phyloP scores from a whole-genome alignment of 176 grass and related monocot genomes.

The Alopecurus myosuroides region DNA sequence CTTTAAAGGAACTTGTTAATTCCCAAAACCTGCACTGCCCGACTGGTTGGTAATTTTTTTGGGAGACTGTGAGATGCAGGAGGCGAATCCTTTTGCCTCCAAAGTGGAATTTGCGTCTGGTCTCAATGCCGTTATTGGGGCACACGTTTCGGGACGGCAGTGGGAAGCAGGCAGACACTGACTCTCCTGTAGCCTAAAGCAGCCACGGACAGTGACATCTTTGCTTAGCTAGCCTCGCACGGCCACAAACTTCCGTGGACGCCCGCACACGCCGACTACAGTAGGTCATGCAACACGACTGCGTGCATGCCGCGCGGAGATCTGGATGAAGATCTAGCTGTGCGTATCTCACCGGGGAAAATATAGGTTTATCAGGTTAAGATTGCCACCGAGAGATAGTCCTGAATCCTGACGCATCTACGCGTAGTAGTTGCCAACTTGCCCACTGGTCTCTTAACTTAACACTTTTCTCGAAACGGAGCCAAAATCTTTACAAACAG shows the following conservation, averaged over 20 bases:
- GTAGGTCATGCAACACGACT: neutral
- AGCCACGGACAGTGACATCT: constrained; percentile 22
- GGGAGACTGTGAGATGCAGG: neutral
- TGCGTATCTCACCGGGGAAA: neutral
- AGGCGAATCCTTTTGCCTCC: constrained; percentile 11
- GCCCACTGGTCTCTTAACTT: too few relatives aligned
- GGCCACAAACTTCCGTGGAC: constrained; percentile 11
- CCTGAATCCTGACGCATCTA: neutral
- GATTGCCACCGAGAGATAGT: neutral
- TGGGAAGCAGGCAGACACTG: constrained; percentile 45
- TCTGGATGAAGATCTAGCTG: neutral
- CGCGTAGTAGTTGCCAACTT: neutral
- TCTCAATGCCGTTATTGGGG: constrained; percentile 55
- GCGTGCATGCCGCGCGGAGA: neutral
- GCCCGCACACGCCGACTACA: constrained; percentile 1
- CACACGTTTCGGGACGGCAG: constrained; percentile 56
- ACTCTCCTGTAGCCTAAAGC: constrained; percentile 43
- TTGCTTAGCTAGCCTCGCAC: constrained; percentile 1
- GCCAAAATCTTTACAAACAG: neutral
- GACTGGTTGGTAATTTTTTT: neutral
- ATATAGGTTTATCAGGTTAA: neutral
- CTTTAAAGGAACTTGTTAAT: constrained; percentile 12
- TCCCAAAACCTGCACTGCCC: constrained; percentile 2
- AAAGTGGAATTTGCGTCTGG: constrained; percentile 43
- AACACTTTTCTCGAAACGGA: neutral